Evolutionary conservation across 2,329 filamentous ascomycete species (phyloP), one percentile per base, ranked within the genome.

Genomic region (Didymella keratinophila): DNA sequence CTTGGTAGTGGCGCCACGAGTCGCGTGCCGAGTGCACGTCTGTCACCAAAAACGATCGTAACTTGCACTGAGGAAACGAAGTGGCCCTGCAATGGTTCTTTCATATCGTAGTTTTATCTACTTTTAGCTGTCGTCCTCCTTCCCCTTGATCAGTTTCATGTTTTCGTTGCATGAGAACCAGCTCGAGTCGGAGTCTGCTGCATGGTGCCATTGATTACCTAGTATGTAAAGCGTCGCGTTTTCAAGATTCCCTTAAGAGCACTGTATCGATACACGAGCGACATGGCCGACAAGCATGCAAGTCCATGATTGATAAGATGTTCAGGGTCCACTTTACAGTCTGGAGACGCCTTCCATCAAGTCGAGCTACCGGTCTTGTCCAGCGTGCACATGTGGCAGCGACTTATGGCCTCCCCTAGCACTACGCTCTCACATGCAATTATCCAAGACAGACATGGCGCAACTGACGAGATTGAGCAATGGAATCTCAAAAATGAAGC

Each of bases 21-120:
- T 61, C 58, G 45, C 52, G 58, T 58, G 5, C n/a, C 18, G 34
- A 8, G 39, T 20, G 30, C 25, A 8, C 34, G 27, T 51, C 32
- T 50, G 34, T 39, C 42, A 54, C 50, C 45, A 43, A 30, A 52
- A 45, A 14, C 18, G 6, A 6, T 21, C 25, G 50, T 54, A 58
- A 58, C 51, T 28, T 39, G 43, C 34, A n/a, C 20, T 9, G 12
- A 45, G 28, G 23, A 48, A 43, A 52, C 49, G 30, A 39, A 44
- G 37, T 32, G 56, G 56, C 58, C 55, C 61, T 65, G 53, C 37
- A 45, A 60, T 62, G 52, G 58, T 62, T 62, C 61, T 42, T 49
- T 45, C 36, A 52, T 25, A 23, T 39, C 10, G 7, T 25, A 7
- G 50, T 53, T 50, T 58, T 39, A 39, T 30, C 18, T 36, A 25